A percentile compares a stretch with the other conserved stretches of the same genome.
Conservation (phyloP, 2,329 filamentous ascomycete species). For the Lasiodiplodia citricola region DNA sequence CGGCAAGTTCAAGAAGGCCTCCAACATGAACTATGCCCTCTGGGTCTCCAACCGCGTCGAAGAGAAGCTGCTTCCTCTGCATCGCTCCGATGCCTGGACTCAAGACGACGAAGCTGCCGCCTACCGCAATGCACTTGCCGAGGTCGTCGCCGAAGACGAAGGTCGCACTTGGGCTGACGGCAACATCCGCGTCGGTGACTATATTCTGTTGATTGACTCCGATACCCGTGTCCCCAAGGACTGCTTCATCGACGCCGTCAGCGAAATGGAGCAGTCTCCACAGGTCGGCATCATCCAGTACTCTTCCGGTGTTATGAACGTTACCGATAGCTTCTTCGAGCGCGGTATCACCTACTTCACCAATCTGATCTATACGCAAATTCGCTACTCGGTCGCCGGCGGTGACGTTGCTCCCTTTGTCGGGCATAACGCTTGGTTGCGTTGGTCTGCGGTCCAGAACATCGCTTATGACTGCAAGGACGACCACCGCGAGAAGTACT, state of each 20-base stretch:
- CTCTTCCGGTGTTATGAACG: constrained; percentile 63
- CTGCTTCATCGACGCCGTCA: constrained; percentile 71
- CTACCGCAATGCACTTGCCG: constrained; percentile 57
- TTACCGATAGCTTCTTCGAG: constrained; percentile 69
- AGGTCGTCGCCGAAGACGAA: constrained; percentile 60
- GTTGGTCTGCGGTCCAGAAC: constrained; percentile 77
- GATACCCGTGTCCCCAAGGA: constrained; percentile 72
- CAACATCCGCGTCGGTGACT: constrained; percentile 66
- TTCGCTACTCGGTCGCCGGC: constrained; percentile 77
- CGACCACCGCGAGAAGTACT: constrained; percentile 74
- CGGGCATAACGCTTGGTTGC: constrained; percentile 78
- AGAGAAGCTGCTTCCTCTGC: constrained; percentile 65
- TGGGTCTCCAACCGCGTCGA: constrained; percentile 70
- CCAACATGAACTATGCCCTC: constrained; percentile 73
- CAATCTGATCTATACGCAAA: constrained; percentile 76
- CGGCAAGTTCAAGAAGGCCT: constrained; percentile 71
- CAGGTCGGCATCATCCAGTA: constrained; percentile 75
- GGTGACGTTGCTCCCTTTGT: constrained; percentile 80
- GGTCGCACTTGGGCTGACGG: constrained; percentile 64
- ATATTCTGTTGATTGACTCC: constrained; percentile 71
- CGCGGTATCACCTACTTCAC: constrained; percentile 52
- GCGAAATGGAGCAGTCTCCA: constrained; percentile 72
- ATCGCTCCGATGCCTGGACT: constrained; percentile 67
- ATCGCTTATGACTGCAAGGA: constrained; percentile 73
- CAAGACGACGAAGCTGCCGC: constrained; percentile 47